Evolutionary conservation across 352 stramenopile genomes (phyloP), one percentile per base, ranked within the genome.

Genomic region (Pythium monospermum): DNA sequence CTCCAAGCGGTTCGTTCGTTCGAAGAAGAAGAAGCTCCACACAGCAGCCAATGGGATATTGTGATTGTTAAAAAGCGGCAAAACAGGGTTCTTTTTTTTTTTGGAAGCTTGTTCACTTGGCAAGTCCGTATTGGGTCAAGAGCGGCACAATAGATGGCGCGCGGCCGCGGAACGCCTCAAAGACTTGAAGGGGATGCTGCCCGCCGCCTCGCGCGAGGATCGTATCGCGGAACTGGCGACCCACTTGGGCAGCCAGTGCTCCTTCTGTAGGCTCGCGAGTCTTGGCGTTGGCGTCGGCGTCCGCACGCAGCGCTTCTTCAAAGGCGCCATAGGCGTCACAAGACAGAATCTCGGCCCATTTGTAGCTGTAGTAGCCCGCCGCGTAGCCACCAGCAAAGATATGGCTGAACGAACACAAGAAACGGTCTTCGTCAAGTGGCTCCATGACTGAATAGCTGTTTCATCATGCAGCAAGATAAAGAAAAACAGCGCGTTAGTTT

Each of bases 331-430:
- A 99, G 7, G 96, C 95, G 69, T 99, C 96, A 25, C 96, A 97
- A 51, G 78, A 94, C 76, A 99, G 87, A 36, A 99, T 95, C 73
- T 99, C 96, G 12, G 96, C 96, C 93, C 95, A 99, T 62, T 98
- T 98, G 71, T 93, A 93, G 69, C 83, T 95, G 73, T 98, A 98
- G 69, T 98, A 99, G 22, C 96, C 96, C 7, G 96, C 94, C n/a
- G 92, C 83, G 66, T 99, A 99, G 30, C 96, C 95, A 2, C 96
- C 96, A 0, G 92, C 96, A 66, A 99, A 99, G 57, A 99, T 99
- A 69, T 99, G 96, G 26, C 70, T 81, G 68, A 99, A 99, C 30
- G 89, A 92, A 66, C 95, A 98, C n/a, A 99, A 73, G 69, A 99
- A 99, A 30, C 95, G 76, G 71, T 99, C 95, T 53, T 98, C 92